Conservation (phyloP, 2,329 filamentous ascomycete genomes). For the Ceratocystis destructans region DNA sequence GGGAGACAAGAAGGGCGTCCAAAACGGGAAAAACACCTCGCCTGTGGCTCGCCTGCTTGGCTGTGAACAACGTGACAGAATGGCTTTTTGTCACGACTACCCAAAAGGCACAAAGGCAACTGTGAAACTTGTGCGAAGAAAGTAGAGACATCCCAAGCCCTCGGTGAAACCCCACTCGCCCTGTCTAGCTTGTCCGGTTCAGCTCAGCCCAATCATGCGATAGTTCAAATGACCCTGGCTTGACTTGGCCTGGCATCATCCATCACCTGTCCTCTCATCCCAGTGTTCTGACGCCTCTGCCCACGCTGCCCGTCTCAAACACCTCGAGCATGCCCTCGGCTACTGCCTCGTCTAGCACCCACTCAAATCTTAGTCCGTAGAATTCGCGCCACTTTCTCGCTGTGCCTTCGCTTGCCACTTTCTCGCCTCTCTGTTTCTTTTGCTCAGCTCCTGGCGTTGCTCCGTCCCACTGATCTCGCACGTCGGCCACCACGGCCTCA, state of each 20-base stretch:
- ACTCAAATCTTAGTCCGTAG: constrained; percentile 55
- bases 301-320: constrained; percentile 64
- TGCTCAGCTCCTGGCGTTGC: constrained; percentile 27
- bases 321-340: constrained; percentile 57
- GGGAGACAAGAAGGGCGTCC: neutral
- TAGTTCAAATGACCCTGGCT: constrained; percentile 12
- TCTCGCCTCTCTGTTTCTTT: constrained; percentile 42
- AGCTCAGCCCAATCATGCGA: too few species aligned
- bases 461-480: constrained; percentile 50
- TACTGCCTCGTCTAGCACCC: constrained; percentile 56
- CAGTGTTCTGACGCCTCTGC: constrained; percentile 34
- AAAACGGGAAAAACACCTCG: constrained; percentile 4
- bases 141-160: constrained; percentile 1
- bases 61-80: neutral
- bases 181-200: too few species aligned
- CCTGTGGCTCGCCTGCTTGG: constrained; percentile 15
- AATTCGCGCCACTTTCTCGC: constrained; percentile 60
- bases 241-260: neutral
- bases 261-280: constrained; percentile 33
- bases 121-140: constrained; percentile 1
- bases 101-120: neutral
- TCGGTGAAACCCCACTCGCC: constrained; percentile 18
- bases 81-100: neutral
- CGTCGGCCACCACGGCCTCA: constrained; percentile 47
- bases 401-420: constrained; percentile 23